phyloP scores from a whole-genome alignment of 495 filamentous ascomycete species.

The Penicillium macrosclerotiorum region DNA sequence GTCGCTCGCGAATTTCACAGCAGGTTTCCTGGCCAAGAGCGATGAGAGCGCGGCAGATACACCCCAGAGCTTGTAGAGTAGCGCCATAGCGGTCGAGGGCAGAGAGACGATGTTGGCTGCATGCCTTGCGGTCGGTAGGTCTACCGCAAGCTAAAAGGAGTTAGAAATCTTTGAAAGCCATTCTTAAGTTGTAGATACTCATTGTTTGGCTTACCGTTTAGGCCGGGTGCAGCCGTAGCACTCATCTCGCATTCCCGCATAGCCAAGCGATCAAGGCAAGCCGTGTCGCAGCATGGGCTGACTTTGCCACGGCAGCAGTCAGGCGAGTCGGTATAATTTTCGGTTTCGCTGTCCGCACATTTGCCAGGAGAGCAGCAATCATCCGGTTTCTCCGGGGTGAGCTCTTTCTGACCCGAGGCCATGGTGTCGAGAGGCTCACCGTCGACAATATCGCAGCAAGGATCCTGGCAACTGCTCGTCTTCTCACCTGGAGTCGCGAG shows the following conservation, averaged over 20 bases:
- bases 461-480: background rate
- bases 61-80: conserved; percentile 48
- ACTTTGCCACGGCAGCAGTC: conserved; percentile 38
- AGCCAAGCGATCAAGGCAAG: conserved; percentile 49
- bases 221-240: conserved; percentile 1
- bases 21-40: conserved; percentile 53
- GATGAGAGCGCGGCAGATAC: conserved; percentile 53
- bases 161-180: background rate
- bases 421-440: background rate
- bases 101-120: conserved; percentile 27
- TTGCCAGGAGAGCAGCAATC: conserved; percentile 4
- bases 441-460: conserved; percentile 1
- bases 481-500: background rate
- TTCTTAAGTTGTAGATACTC: conserved; percentile 5
- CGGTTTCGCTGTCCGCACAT: background rate
- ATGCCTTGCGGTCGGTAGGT: conserved; percentile 20
- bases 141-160: conserved; percentile 12
- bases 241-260: conserved; percentile 32
- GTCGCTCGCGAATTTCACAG: conserved; percentile 28
- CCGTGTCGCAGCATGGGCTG: conserved; percentile 35
- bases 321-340: conserved; percentile 8
- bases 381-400: background rate
- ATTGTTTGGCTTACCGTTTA: conserved; percentile 3
- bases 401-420: background rate
- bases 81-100: conserved; percentile 34